These are phyloP conservation scores for Aphanocladium album DNA, from an alignment of 2,329 filamentous ascomycete species.

Conservation along the genomic window DNA sequence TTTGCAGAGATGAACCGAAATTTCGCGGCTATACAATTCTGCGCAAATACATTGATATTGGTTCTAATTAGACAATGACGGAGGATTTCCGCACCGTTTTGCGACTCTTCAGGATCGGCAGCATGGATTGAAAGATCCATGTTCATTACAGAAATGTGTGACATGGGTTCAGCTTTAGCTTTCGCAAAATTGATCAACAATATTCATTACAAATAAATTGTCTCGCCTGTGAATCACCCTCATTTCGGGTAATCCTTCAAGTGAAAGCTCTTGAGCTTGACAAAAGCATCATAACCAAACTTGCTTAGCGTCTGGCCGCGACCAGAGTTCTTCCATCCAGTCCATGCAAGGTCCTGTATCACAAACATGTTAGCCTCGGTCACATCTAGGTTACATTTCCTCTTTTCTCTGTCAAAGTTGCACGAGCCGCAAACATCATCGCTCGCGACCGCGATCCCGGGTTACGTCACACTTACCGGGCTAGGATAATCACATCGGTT, in stretches of 20 bases:
- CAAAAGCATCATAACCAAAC: constrained; percentile 92
- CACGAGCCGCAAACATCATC: neutral
- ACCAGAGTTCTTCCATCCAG: constrained; percentile 95
- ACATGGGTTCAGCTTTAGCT: neutral
- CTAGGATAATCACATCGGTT: constrained; percentile 91
- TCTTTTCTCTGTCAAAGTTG: neutral
- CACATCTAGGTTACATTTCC: neutral
- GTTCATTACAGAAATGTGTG: neutral
- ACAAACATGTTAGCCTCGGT: constrained; percentile 5
- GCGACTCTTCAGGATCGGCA: neutral
- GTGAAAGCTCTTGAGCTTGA: constrained; percentile 94
- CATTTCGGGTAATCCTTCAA: constrained; percentile 74
- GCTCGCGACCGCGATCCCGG: neutral
- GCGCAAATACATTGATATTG: neutral
- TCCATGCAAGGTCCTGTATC: constrained; percentile 82
- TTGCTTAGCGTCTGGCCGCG: constrained; percentile 84
- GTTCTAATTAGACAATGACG: neutral
- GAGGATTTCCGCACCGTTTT: neutral
- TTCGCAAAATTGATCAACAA: neutral
- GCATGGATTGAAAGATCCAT: neutral
- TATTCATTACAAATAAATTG: neutral
- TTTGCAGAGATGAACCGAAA: neutral
- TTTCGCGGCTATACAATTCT: too few relatives aligned
- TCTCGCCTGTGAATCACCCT: neutral
- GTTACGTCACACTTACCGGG: constrained; percentile 59